Conservation (phyloP, 1,284 basidiomycete species). For the Mycosarcoma mackinlayi region DNA sequence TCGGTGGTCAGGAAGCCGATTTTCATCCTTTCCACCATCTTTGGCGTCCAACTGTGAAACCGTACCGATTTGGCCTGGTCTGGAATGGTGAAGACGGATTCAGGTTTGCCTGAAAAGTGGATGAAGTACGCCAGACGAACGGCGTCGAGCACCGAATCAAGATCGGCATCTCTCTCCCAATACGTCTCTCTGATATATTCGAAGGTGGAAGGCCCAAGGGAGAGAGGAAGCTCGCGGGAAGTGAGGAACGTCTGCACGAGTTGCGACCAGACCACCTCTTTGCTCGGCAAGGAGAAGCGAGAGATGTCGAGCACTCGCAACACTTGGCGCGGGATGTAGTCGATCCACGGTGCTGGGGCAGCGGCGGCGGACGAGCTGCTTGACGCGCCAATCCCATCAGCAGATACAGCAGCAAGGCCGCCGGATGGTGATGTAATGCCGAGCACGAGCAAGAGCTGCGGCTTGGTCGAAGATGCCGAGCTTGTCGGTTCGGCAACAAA, state of each 20-base stretch:
- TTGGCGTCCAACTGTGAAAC: slow-evolving; percentile 40
- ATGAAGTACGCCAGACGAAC: slow-evolving; percentile 47
- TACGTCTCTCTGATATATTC: slow-evolving; percentile 52
- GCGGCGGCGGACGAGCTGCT: slow-evolving; percentile 20
- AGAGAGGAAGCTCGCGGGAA: slow-evolving; percentile 28
- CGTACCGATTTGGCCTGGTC: slow-evolving; percentile 26
- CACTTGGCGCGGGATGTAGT: slow-evolving; percentile 42
- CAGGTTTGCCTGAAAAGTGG: slow-evolving; percentile 51
- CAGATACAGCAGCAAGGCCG: slow-evolving; percentile 23
- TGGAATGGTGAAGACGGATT: slow-evolving; percentile 45
- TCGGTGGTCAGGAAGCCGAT: slow-evolving; percentile 31
- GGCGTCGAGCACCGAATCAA: slow-evolving; percentile 47
- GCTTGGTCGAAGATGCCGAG: neutral
- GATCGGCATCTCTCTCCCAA: slow-evolving; percentile 55
- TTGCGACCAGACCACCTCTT: slow-evolving; percentile 49
- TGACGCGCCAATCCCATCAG: slow-evolving; percentile 15
- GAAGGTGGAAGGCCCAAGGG: slow-evolving; percentile 50
- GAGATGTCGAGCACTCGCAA: slow-evolving; percentile 48
- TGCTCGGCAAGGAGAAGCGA: slow-evolving; percentile 46
- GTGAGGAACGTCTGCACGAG: slow-evolving; percentile 48
- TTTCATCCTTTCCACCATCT: slow-evolving; percentile 37
- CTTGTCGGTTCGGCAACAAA: slow-evolving; percentile 28
- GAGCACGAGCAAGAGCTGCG: slow-evolving; percentile 38
- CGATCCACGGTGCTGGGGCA: slow-evolving; percentile 48
- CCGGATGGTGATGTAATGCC: slow-evolving; percentile 50